Evolutionary conservation across 1,284 basidiomycete species (phyloP).

Genomic region (Pascua sp.): DNA sequence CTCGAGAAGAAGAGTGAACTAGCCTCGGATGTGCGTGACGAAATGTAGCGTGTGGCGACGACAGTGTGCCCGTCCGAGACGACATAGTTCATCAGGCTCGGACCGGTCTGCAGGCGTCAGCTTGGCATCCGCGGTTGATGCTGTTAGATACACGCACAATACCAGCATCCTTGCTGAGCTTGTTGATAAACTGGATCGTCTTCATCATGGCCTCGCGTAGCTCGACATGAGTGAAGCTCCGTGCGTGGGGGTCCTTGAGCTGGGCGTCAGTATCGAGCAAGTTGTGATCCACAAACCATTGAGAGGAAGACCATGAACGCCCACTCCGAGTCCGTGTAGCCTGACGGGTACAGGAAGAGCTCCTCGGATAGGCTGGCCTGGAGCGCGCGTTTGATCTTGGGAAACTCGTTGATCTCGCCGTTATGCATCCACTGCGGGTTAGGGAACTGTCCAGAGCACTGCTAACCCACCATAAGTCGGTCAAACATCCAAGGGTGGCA

Average conservation of each 20-base stretch:
- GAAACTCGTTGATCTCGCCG: slow-evolving; percentile 77
- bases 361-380: slow-evolving; percentile 73
- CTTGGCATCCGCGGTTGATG: too few species aligned
- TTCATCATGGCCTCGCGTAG: slow-evolving; percentile 73
- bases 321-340: slow-evolving; percentile 97
- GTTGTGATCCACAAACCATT: slow-evolving; percentile 56
- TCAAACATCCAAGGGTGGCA: slow-evolving; percentile 88
- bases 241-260: slow-evolving; percentile 74
- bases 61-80: slow-evolving; percentile 92
- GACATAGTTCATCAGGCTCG: slow-evolving; percentile 92
- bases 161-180: slow-evolving; percentile 66
- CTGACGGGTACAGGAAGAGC: slow-evolving; percentile 77
- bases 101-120: slow-evolving; percentile 52
- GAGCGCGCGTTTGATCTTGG: slow-evolving; percentile 71
- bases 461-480: slow-evolving; percentile 69
- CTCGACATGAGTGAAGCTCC: slow-evolving; percentile 45
- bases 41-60: slow-evolving; percentile 91
- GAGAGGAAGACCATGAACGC: slow-evolving; percentile 86
- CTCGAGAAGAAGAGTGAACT: slow-evolving; percentile 95
- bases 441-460: neutral
- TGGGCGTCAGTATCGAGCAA: slow-evolving; percentile 39
- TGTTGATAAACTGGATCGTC: slow-evolving; percentile 75
- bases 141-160: slow-evolving; percentile 53
- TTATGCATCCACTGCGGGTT: slow-evolving; percentile 86
- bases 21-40: slow-evolving; percentile 83